Evolutionary conservation across 1,284 basidiomycete species (phyloP), one percentile per base, ranked within the genome.

Genomic region (Volvariella surrecta): DNA sequence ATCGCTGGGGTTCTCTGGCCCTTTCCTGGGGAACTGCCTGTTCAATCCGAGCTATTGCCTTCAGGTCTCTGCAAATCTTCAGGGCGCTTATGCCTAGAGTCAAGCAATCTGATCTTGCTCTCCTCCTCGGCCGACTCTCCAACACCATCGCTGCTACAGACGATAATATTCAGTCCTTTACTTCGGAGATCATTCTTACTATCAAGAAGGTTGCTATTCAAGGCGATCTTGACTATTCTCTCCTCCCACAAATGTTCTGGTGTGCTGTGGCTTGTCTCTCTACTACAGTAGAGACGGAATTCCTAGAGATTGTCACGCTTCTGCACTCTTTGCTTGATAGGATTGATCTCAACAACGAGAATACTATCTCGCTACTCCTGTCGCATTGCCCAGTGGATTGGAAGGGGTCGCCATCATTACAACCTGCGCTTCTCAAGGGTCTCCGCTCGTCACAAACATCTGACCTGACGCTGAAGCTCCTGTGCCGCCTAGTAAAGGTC

Each of bases 11-110:
- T 4, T 79, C 81, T 3, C 56, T 90, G 21, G 88, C 90, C 2
- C 66, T 96, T 46, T 65, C 72, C 24, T 96, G 94, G 86, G 88
- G 90, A 1, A 91, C 90, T 2, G 75, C 83, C 1, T 93, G 89
- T 53, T 86, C 90, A 3, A 89, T 93, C 48, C 79, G 90, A 32
- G 82, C 83, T 40, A 80, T 86, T 21, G 92, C 94, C 0, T 91
- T 89, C 63, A 78, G 91, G 22, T 95, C 93, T 2, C 71, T 97
- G 50, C 91, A 96, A 58, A 71, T 91, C n/a, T 92, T 92, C 63
- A 81, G 91, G 31, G 79, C 87, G 1, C 66, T 97, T n/a, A 76
- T 79, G 50, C 86, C 90, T 0, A 70, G 73, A 24, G 73, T 90
- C 37, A 82, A 77, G 40, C 75, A 83, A 41, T 66, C 73, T 9